Evolutionary conservation across 805 yeast genomes (phyloP), one percentile per base, ranked within the genome.

Genomic region (Starmerella gropengiesseri): DNA sequence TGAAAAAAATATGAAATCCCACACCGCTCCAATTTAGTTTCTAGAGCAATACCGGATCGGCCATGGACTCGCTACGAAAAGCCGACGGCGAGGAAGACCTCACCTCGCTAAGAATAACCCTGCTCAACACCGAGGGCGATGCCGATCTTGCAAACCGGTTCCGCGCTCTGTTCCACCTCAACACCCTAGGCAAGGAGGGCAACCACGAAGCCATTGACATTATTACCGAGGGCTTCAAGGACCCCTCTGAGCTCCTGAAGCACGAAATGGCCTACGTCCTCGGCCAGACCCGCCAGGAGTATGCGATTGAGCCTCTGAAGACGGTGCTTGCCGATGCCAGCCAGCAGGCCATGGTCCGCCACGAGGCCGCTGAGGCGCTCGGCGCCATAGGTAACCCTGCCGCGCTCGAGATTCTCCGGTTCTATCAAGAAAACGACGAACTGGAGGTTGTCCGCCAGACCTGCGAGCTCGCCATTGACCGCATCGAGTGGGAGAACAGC

Each of bases 281-380:
- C 46, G 99, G 99, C 35, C 99, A 91, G 65, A 87, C 95, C 36
- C 78, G 82, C 60, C 87, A 87, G 65, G 59, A 77, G 53, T 63
- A 74, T 44, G 85, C 95, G 45, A 82, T 89, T 47, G 80, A 83
- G 37, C 70, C 76, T 37, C 71, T 91, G 47, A 73, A 84, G 60
- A 70, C 70, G 7, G 94, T 85, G 18, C 70, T 91, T 55, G 63
- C 65, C 37, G 77, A 79, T 60, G 57, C 60, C 19, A 52, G 67
- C 13, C 69, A 68, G 53, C 97, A 89, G 67, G 70, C 82, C 47
- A 91, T 91, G 97, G 99, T 91, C 28, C 81, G 99, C 63, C 99
- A 91, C 62, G 99, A 91, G 64, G 98, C 98, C 14, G 98, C 98
- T 7, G 99, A 91, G 65, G 98, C 97, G 32, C 70, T 91, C 43